Percentiles rank a stretch among this genome's conserved stretches.
phyloP scores from a whole-genome alignment of 164 flowering plant species.

The grape (Vitis vinifera) region ASM3070453v1 NC_081823.1:9436001-9436500 shows the following conservation, averaged over 20 bases:
- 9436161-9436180: background rate
- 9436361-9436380: too few species aligned
- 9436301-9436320: background rate
- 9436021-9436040: background rate
- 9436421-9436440: too few species aligned
- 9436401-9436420: too few species aligned
- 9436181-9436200: background rate
- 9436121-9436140: background rate
- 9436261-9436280: background rate
- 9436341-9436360: too few species aligned
- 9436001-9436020: background rate
- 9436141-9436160: background rate
- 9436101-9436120: background rate
- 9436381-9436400: too few species aligned
- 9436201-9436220: background rate
- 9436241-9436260: background rate
- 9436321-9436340: too few species aligned
- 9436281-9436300: background rate
- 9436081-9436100: background rate
- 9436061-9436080: background rate
- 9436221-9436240: background rate
- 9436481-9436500: background rate
- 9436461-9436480: background rate
- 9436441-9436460: background rate
- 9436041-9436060: background rate